phyloP scores from a whole-genome alignment of 1,284 basidiomycete genomes.

The Heterobasidion annosum region DNA sequence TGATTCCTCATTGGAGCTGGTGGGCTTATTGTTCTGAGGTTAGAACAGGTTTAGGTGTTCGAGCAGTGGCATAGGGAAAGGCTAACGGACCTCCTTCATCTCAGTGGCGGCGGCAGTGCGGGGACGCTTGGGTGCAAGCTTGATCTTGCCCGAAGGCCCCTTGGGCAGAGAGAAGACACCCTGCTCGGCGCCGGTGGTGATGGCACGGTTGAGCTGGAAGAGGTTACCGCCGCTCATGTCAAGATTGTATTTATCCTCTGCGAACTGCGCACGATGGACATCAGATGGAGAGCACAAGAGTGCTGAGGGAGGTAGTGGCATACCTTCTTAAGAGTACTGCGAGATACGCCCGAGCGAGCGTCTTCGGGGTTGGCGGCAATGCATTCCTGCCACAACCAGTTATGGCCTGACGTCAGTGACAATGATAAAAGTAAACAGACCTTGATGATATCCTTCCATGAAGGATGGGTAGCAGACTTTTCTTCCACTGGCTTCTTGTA shows the following conservation, averaged over 20 bases:
- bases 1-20: constrained; percentile 27
- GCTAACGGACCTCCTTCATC: constrained; percentile 43
- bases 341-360: constrained; percentile 63
- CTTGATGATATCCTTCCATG: constrained; percentile 58
- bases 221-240: constrained; percentile 45
- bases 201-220: constrained; percentile 66
- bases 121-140: constrained; percentile 42
- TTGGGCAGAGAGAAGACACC: constrained; percentile 68
- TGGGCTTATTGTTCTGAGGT: constrained; percentile 28
- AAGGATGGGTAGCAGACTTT: constrained; percentile 31
- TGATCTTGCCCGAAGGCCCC: constrained; percentile 67
- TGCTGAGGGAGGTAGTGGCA: constrained; percentile 6
- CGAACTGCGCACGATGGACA: constrained; percentile 36
- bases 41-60: constrained; percentile 9
- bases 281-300: background rate
- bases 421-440: constrained; percentile 21
- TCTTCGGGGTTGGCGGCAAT: constrained; percentile 60
- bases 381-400: constrained; percentile 41
- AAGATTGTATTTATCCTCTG: constrained; percentile 65
- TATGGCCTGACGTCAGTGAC: background rate
- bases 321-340: constrained; percentile 74
- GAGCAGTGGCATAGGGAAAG: background rate
- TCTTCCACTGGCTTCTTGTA: constrained; percentile 19
- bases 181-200: constrained; percentile 54
- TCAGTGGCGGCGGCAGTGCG: constrained; percentile 27